Conservation (phyloP, 306 rosid species). For the Vicia sativa region DNA sequence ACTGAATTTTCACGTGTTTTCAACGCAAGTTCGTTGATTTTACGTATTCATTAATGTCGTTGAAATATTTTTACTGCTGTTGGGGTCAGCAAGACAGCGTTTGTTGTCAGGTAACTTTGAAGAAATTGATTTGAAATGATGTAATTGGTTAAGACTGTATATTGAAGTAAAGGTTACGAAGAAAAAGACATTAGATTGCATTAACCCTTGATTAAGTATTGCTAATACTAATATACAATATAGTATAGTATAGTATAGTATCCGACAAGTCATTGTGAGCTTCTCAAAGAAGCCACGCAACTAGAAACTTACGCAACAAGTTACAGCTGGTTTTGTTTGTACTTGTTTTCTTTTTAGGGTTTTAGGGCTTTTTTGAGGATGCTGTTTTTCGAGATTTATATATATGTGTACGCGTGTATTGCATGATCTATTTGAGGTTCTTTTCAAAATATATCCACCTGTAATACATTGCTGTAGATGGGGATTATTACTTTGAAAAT, state of each 20-base stretch:
- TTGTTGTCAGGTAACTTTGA: neutral
- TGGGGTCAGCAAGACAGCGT: neutral
- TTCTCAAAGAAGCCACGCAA: slow-evolving; percentile 67
- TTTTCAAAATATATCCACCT: slow-evolving; percentile 5
- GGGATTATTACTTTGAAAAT: slow-evolving; percentile 23
- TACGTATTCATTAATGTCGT: too few relatives aligned
- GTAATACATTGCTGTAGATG: neutral
- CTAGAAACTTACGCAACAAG: slow-evolving; percentile 57
- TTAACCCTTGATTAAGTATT: slow-evolving; percentile 20
- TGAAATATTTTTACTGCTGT: slow-evolving; percentile 14
- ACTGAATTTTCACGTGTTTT: neutral
- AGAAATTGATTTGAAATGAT: neutral
- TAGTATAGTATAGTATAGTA: slow-evolving; percentile 17
- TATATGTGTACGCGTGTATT: slow-evolving; percentile 14
- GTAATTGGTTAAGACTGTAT: slow-evolving; percentile 22
- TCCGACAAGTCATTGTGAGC: slow-evolving; percentile 53
- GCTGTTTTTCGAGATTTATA: slow-evolving; percentile 15
- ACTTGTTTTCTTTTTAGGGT: slow-evolving; percentile 34
- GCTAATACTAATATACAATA: neutral
- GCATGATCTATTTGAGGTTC: slow-evolving; percentile 5
- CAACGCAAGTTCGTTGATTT: slow-evolving; percentile 5
- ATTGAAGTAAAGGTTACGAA: neutral
- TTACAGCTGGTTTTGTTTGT: slow-evolving; percentile 16
- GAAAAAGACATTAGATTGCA: slow-evolving; percentile 14
- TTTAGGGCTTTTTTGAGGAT: slow-evolving; percentile 39